Evolutionary conservation across 148 eudicot species (phyloP).

Genomic region (Spergularia marina): DNA sequence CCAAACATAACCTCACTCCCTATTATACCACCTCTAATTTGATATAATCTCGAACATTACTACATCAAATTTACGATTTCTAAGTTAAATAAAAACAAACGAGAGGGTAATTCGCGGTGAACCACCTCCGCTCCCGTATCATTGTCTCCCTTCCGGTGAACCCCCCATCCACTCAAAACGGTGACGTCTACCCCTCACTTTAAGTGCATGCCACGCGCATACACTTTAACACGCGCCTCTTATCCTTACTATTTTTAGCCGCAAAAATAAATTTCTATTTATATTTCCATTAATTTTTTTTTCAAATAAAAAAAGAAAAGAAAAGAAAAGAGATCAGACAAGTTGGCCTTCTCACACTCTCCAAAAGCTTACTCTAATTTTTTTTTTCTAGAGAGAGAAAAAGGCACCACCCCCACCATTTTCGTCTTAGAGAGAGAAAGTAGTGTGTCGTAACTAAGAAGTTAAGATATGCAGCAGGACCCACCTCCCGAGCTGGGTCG

Average conservation of each 20-base stretch:
- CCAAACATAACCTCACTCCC: no score
- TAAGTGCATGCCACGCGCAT: no score
- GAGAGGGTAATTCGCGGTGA: no score
- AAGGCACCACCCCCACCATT: background rate
- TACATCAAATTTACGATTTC: no score
- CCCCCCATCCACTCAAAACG: background rate
- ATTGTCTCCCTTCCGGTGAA: background rate
- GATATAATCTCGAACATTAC: no score
- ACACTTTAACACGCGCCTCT: no score
- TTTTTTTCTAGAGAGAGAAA: conserved; percentile 20
- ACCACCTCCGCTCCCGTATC: no score
- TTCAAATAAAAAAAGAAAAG: background rate
- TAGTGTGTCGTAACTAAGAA: background rate
- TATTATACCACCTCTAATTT: background rate
- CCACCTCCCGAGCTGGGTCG: conserved; percentile 28
- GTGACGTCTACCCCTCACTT: background rate
- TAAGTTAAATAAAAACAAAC: no score
- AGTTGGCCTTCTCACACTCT: conserved; percentile 28
- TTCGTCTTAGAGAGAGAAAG: conserved; percentile 10
- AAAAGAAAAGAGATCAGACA: background rate
- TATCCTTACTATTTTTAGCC: background rate
- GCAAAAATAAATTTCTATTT: background rate
- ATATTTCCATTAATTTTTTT: background rate
- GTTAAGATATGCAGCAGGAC: conserved; percentile 35
- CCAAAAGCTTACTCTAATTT: conserved; percentile 24